These are phyloP conservation scores for Ascochyta viciae-villosae DNA, from an alignment of 2,329 filamentous ascomycete species.

Conservation along the genomic window DNA sequence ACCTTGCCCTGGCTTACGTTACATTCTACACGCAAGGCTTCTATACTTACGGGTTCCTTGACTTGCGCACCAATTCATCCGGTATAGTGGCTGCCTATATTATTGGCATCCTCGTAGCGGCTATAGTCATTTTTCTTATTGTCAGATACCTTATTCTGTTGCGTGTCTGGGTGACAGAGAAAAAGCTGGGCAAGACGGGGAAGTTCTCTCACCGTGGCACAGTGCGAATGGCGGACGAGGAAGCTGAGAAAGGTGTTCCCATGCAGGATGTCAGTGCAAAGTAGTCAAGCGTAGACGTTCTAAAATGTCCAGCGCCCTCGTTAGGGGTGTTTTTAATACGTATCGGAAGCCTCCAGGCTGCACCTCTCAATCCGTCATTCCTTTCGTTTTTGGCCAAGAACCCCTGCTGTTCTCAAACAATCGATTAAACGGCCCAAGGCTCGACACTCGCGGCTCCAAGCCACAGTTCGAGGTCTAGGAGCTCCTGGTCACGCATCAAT, in stretches of 20 bases:
- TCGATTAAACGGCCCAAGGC: slow-evolving; percentile 9
- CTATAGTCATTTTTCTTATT: slow-evolving; percentile 51
- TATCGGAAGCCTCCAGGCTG: neutral
- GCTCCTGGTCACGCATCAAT: slow-evolving; percentile 18
- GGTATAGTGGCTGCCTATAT: slow-evolving; percentile 70
- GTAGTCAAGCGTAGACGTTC: slow-evolving; percentile 12
- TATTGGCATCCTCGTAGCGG: slow-evolving; percentile 55
- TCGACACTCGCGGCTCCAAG: slow-evolving; percentile 14
- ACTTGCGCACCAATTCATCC: slow-evolving; percentile 58
- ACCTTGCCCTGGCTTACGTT: slow-evolving; percentile 76
- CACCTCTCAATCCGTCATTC: neutral
- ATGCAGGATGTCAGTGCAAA: slow-evolving; percentile 29
- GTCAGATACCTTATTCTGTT: slow-evolving; percentile 50
- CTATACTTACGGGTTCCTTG: slow-evolving; percentile 82
- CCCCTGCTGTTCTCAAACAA: slow-evolving; percentile 3
- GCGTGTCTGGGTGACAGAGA: slow-evolving; percentile 54
- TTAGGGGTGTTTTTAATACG: slow-evolving; percentile 10
- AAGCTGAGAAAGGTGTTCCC: slow-evolving; percentile 27
- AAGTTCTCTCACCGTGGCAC: slow-evolving; percentile 36
- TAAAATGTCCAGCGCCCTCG: neutral
- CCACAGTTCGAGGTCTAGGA: slow-evolving; percentile 10
- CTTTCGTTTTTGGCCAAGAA: neutral
- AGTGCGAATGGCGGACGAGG: slow-evolving; percentile 17
- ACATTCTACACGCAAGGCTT: slow-evolving; percentile 73
- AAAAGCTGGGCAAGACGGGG: slow-evolving; percentile 51